Conservation (phyloP, 805 yeast genomes). For the Candida khao-thaluensis region DNA sequence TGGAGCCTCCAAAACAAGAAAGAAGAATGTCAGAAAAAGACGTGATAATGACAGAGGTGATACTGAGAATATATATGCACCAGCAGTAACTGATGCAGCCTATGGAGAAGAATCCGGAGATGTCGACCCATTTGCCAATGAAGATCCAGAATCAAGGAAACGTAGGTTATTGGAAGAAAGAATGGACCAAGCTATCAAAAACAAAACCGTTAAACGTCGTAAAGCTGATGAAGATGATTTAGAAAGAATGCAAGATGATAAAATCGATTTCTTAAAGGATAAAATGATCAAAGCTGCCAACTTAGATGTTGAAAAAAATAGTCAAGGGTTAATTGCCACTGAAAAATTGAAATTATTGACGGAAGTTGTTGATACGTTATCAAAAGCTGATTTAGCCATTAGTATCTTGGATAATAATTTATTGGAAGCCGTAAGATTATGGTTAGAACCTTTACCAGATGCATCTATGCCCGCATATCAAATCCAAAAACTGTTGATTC, state of each 20-base stretch:
- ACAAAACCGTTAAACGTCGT: conserved; percentile 56
- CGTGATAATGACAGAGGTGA: conserved; percentile 6
- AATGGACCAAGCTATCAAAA: conserved; percentile 74
- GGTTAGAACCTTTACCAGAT: conserved; percentile 98
- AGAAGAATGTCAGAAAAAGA: conserved; percentile 27
- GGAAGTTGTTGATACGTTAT: conserved; percentile 70
- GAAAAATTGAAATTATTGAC: conserved; percentile 77
- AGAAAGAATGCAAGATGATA: conserved; percentile 93
- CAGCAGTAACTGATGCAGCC: conserved; percentile 4
- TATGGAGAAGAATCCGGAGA: conserved; percentile 16
- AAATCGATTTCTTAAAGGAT: conserved; percentile 75
- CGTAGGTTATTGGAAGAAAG: conserved; percentile 79
- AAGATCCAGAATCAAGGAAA: conserved; percentile 44
- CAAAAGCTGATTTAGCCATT: conserved; percentile 84
- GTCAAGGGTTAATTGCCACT: conserved; percentile 67
- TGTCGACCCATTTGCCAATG: conserved; percentile 18
- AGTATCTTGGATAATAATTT: conserved; percentile 91
- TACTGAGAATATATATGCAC: background rate
- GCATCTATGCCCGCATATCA: conserved; percentile 97
- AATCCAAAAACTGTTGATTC: conserved; percentile 84
- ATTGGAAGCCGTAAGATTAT: conserved; percentile 87
- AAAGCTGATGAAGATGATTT: conserved; percentile 87
- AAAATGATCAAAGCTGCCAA: conserved; percentile 88
- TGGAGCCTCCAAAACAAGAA: conserved; percentile 18
- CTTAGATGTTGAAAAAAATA: conserved; percentile 60